Conservation (phyloP, 106 monocot genomes). For the Triglochin maritima region DNA sequence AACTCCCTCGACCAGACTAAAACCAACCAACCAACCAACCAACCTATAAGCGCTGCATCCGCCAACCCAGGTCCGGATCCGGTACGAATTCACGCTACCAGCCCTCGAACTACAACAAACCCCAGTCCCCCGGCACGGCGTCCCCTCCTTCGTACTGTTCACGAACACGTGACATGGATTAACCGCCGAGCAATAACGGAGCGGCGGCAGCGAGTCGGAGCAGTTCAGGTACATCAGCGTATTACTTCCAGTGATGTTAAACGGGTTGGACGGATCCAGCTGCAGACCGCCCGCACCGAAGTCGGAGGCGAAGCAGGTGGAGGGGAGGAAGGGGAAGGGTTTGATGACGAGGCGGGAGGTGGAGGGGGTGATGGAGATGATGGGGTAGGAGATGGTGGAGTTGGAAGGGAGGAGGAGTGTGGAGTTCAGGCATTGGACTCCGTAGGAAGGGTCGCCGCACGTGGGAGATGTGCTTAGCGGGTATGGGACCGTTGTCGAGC, state of each 20-base stretch:
- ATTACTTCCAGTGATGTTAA: constrained; percentile 71
- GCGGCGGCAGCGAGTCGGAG: constrained; percentile 41
- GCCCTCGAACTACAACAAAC: constrained; percentile 58
- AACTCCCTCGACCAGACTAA: too few species aligned
- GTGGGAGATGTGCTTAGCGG: constrained; percentile 49
- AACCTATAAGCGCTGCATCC: constrained; percentile 38
- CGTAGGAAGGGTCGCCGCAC: constrained; percentile 55
- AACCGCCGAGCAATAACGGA: constrained; percentile 62
- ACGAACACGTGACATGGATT: constrained; percentile 53
- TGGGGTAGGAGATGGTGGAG: constrained; percentile 41
- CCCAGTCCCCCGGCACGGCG: constrained; percentile 21
- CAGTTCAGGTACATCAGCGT: constrained; percentile 83
- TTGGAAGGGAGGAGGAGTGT: constrained; percentile 49
- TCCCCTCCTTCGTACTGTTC: constrained; percentile 18
- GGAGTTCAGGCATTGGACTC: constrained; percentile 35
- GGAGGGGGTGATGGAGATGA: constrained; percentile 47
- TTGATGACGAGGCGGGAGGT: constrained; percentile 40
- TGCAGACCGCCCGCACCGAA: constrained; percentile 30
- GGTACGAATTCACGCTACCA: constrained; percentile 49
- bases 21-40: too few species aligned
- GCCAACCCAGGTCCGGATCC: background rate
- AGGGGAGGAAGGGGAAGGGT: constrained; percentile 36
- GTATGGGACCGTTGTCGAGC: constrained; percentile 49
- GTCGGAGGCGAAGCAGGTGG: constrained; percentile 50
- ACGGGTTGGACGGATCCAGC: constrained; percentile 53